phyloP scores from a whole-genome alignment of 78 protist genomes.

The Dictyostelium citrinum region DNA sequence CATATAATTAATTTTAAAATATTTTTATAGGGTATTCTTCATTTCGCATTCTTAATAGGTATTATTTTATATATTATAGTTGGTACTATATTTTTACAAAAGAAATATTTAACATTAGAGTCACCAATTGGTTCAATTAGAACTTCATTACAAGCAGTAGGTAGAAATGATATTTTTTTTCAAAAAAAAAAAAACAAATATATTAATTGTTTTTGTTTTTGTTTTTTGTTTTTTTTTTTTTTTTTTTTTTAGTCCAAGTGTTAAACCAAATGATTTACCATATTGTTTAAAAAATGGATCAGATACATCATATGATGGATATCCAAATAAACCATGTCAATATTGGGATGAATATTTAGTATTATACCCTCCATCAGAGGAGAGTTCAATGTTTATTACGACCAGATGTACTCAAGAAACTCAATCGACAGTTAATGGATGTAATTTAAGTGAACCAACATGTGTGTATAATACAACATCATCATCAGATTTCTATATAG shows the following conservation, averaged over 20 bases:
- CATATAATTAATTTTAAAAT: background rate
- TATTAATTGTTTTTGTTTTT: background rate
- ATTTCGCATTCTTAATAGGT: slow-evolving; percentile 33
- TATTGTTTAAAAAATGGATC: slow-evolving; percentile 15
- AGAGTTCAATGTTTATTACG: slow-evolving; percentile 48
- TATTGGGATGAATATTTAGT: slow-evolving; percentile 68
- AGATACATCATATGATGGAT: slow-evolving; percentile 30
- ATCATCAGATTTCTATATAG: slow-evolving; percentile 10
- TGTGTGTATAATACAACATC: background rate
- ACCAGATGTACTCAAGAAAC: slow-evolving; percentile 18
- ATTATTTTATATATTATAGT: slow-evolving; percentile 43
- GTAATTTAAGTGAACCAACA: background rate
- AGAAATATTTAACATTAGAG: slow-evolving; percentile 20
- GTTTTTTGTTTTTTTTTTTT: background rate
- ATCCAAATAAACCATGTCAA: slow-evolving; percentile 34
- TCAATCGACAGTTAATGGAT: background rate
- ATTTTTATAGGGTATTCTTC: slow-evolving; percentile 46
- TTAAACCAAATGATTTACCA: slow-evolving; percentile 2
- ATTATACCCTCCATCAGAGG: slow-evolving; percentile 39
- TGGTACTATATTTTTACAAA: slow-evolving; percentile 27
- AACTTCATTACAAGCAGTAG: background rate
- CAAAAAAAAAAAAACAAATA: too few relatives aligned
- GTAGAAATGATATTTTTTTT: too few relatives aligned
- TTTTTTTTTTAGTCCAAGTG: background rate
- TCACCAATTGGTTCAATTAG: slow-evolving; percentile 20